Evolutionary conservation across 1,284 basidiomycete genomes (phyloP).

Genomic region (Trametes polyzona): DNA sequence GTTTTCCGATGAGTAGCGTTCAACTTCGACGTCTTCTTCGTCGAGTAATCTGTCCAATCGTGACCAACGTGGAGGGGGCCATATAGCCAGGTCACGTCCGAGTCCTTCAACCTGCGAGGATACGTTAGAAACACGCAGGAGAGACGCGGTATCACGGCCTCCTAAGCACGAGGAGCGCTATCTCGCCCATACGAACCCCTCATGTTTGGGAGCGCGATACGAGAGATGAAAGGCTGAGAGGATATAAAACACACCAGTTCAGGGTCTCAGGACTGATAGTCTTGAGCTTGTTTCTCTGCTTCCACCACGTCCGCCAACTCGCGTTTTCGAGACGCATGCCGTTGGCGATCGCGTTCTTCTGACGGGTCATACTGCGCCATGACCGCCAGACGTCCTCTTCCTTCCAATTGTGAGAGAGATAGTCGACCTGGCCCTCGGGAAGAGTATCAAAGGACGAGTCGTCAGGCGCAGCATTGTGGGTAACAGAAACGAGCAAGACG

Average conservation of each 20-base stretch:
- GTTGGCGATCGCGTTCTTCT: constrained; percentile 98
- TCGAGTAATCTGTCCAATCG: constrained; percentile 68
- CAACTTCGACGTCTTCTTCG: constrained; percentile 35
- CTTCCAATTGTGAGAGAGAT: constrained; percentile 93
- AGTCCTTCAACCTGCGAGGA: constrained; percentile 90
- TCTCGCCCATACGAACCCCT: constrained; percentile 12
- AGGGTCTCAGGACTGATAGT: constrained; percentile 97
- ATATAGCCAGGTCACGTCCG: constrained; percentile 99
- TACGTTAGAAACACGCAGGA: constrained; percentile 13
- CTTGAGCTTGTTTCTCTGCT: constrained; percentile 95
- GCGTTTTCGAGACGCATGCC: constrained; percentile 96
- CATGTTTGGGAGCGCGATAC: constrained; percentile 21
- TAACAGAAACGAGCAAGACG: constrained; percentile 66
- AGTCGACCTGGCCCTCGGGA: constrained; percentile 78
- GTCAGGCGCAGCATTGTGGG: constrained; percentile 60
- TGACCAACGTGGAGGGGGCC: constrained; percentile 93
- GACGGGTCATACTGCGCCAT: constrained; percentile 98
- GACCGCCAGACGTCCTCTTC: constrained; percentile 99
- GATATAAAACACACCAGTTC: constrained; percentile 79
- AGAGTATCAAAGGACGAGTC: constrained; percentile 68
- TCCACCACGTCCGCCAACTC: constrained; percentile 99
- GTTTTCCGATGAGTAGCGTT: constrained; percentile 29
- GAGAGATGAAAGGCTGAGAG: constrained; percentile 22
- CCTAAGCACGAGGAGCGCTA: constrained; percentile 17
- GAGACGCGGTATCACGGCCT: constrained; percentile 5